phyloP scores from a whole-genome alignment of 2,329 filamentous ascomycete genomes.

The Aureobasidium namibiae region DNA sequence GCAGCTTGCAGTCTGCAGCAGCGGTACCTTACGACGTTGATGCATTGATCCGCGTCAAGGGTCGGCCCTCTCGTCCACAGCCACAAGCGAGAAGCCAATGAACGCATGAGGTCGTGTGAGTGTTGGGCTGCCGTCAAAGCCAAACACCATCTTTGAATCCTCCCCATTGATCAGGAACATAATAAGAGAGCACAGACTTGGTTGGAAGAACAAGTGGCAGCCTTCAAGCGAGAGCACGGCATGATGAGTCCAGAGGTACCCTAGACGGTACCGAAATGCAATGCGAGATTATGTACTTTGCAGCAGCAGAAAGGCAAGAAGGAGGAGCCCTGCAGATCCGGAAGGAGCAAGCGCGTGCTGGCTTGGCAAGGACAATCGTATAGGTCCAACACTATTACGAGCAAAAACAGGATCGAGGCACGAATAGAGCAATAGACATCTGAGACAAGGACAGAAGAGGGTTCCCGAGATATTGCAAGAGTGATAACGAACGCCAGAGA shows the following conservation, averaged over 20 bases:
- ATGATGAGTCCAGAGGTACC: slow-evolving; percentile 1
- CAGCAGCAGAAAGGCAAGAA: background rate
- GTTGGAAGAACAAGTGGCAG: background rate
- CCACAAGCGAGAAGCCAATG: slow-evolving; percentile 7
- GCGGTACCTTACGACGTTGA: slow-evolving; percentile 2
- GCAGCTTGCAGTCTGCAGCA: slow-evolving; percentile 1
- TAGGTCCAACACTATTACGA: background rate
- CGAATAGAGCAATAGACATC: background rate
- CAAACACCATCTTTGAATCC: background rate
- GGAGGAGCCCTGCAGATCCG: background rate
- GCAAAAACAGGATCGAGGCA: background rate
- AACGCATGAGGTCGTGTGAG: background rate
- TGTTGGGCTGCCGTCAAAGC: slow-evolving; percentile 6
- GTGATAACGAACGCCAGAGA: background rate
- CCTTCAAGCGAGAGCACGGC: background rate
- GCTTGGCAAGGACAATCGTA: background rate
- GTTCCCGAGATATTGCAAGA: background rate
- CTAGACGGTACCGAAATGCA: background rate
- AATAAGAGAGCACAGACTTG: background rate
- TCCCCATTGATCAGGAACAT: background rate
- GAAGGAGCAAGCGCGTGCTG: slow-evolving; percentile 3
- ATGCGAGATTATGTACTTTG: background rate
- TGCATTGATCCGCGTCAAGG: slow-evolving; percentile 4
- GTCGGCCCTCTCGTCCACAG: background rate
- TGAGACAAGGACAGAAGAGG: background rate